phyloP scores from a whole-genome alignment of 352 stramenopile genomes.

The Chrysophaeum taylorii region DNA sequence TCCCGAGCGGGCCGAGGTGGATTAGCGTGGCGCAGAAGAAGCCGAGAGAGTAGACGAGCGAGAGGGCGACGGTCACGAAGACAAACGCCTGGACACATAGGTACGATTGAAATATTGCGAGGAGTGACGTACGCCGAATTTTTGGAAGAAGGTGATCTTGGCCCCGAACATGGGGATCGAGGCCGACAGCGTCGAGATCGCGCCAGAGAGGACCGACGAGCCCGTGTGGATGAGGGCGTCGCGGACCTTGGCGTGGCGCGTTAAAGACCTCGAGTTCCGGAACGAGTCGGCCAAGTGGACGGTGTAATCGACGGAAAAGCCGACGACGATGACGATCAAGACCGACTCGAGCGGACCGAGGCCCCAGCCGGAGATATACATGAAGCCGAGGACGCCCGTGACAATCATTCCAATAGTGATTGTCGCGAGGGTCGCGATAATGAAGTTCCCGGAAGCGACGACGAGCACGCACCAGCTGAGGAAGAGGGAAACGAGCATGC shows the following conservation, averaged over 20 bases:
- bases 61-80: conserved; percentile 28
- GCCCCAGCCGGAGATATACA: conserved; percentile 29
- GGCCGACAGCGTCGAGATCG: conserved; percentile 29
- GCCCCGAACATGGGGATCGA: conserved; percentile 28
- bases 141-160: conserved; percentile 32
- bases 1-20: conserved; percentile 19
- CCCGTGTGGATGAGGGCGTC: too few species aligned
- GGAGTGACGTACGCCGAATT: too few species aligned
- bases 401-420: conserved; percentile 35
- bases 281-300: conserved; percentile 29
- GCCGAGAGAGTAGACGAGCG: conserved; percentile 21
- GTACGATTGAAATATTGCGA: too few species aligned
- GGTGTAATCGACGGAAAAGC: conserved; percentile 35
- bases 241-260: conserved; percentile 1
- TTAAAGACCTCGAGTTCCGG: not conserved
- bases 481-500: conserved; percentile 27
- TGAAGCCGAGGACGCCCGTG: conserved; percentile 28
- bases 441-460: conserved; percentile 30
- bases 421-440: conserved; percentile 31
- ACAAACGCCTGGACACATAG: too few species aligned
- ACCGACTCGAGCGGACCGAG: conserved; percentile 32
- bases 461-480: conserved; percentile 30
- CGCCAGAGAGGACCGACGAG: conserved; percentile 29
- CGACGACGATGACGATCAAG: conserved; percentile 33
- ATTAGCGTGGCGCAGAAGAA: conserved; percentile 26